Evolutionary conservation across 2,329 filamentous ascomycete species (phyloP).

Genomic region (Penicillium rolfsii): DNA sequence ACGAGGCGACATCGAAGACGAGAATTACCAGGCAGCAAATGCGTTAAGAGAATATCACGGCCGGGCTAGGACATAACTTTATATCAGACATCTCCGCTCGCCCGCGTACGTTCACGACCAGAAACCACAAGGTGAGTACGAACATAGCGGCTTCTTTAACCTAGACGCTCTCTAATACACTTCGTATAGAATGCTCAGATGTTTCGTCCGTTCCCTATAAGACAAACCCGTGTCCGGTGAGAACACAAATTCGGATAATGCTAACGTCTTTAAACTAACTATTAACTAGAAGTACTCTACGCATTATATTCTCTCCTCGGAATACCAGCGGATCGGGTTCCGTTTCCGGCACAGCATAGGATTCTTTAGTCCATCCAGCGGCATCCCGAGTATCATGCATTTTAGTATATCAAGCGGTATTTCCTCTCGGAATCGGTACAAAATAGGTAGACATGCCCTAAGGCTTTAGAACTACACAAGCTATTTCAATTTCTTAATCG

Average conservation of each 20-base stretch:
- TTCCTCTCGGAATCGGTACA: background rate
- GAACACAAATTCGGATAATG: conserved; percentile 1
- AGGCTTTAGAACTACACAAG: background rate
- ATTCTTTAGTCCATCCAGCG: no score
- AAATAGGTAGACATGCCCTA: conserved; percentile 1
- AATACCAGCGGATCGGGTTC: background rate
- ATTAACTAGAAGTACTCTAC: background rate
- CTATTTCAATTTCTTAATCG: background rate
- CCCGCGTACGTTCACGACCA: background rate
- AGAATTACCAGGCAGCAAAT: background rate
- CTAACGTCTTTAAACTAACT: background rate
- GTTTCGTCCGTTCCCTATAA: background rate
- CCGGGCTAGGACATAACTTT: background rate
- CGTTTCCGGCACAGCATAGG: background rate
- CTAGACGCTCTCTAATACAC: conserved; percentile 1
- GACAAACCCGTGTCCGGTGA: background rate
- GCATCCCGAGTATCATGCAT: no score
- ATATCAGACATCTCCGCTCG: background rate
- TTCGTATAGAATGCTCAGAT: conserved; percentile 2
- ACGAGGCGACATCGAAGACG: background rate
- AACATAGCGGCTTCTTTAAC: background rate
- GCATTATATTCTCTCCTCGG: no score
- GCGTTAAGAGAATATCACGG: background rate
- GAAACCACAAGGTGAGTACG: background rate
- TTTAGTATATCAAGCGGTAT: background rate